These are phyloP conservation scores for Neonectria punicea DNA, from an alignment of 2,329 filamentous ascomycete genomes.

Conservation along the genomic window DNA sequence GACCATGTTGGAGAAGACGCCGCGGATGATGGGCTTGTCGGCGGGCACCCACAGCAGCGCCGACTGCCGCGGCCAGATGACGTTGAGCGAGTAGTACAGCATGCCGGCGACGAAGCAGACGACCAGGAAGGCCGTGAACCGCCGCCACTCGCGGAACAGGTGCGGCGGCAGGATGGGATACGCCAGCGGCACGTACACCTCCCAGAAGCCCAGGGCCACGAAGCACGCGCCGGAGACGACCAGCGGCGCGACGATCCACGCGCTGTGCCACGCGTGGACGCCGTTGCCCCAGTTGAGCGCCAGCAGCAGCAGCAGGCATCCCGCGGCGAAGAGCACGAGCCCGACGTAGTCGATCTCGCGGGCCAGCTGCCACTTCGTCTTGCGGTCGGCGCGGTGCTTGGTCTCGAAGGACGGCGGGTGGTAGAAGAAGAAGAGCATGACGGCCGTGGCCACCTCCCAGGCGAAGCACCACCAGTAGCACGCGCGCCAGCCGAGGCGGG, in stretches of 20 bases:
- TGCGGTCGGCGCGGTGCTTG: constrained; percentile 41
- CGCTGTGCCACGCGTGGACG: constrained; percentile 38
- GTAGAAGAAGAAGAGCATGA: constrained; percentile 47
- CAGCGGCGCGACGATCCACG: constrained; percentile 38
- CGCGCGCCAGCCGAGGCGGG: constrained; percentile 43
- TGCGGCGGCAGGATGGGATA: constrained; percentile 39
- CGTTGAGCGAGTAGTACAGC: constrained; percentile 39
- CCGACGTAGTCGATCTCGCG: constrained; percentile 34
- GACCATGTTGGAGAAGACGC: constrained; percentile 40
- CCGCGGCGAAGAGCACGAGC: constrained; percentile 27
- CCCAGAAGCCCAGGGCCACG: constrained; percentile 29
- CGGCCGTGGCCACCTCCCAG: constrained; percentile 38
- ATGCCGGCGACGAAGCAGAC: constrained; percentile 38
- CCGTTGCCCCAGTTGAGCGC: constrained; percentile 40
- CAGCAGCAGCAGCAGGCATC: constrained; percentile 27
- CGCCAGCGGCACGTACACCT: constrained; percentile 31
- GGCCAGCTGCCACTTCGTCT: constrained; percentile 36
- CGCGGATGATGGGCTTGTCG: constrained; percentile 37
- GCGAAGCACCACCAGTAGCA: constrained; percentile 49
- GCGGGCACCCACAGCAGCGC: constrained; percentile 38
- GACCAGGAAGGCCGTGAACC: constrained; percentile 28
- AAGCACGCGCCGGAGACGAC: constrained; percentile 35
- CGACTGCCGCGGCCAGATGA: constrained; percentile 41
- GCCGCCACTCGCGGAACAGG: constrained; percentile 39
- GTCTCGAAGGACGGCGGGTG: constrained; percentile 49